Evolutionary conservation across 495 filamentous ascomycete genomes (phyloP).

Genomic region (Margaritispora aquatica): DNA sequence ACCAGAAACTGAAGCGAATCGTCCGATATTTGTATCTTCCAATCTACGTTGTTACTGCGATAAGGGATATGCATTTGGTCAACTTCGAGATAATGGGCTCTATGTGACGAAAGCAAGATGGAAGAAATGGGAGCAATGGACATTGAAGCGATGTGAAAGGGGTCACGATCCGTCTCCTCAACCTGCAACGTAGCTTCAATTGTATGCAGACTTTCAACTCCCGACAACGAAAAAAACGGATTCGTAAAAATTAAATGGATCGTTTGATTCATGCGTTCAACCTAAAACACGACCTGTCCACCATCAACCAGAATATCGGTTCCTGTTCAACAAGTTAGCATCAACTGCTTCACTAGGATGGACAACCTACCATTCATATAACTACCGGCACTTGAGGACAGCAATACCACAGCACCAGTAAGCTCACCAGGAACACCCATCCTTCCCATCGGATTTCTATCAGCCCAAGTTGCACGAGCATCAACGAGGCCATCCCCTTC

Average conservation of each 20-base stretch:
- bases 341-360: neutral
- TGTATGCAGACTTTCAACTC: neutral
- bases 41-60: neutral
- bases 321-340: neutral
- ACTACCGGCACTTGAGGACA: slow-evolving; percentile 55
- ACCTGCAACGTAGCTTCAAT: neutral
- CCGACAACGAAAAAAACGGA: too few species aligned
- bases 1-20: neutral
- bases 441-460: slow-evolving; percentile 57
- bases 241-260: too few species aligned
- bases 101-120: slow-evolving; percentile 45
- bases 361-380: slow-evolving; percentile 54
- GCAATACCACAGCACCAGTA: slow-evolving; percentile 58
- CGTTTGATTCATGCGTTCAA: neutral
- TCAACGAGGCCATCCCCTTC: slow-evolving; percentile 53
- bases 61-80: slow-evolving; percentile 30
- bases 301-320: slow-evolving; percentile 31
- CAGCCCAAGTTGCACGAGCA: slow-evolving; percentile 49
- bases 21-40: too few species aligned
- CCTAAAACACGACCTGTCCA: neutral
- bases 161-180: slow-evolving; percentile 3
- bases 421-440: slow-evolving; percentile 63
- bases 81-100: slow-evolving; percentile 53
- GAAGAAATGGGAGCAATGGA: slow-evolving; percentile 63
- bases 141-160: slow-evolving; percentile 19